Percentiles rank a stretch among this genome's conserved stretches.
phyloP scores from a whole-genome alignment of 2,329 filamentous ascomycete species.

The Colletotrichum limetticola region DNA sequence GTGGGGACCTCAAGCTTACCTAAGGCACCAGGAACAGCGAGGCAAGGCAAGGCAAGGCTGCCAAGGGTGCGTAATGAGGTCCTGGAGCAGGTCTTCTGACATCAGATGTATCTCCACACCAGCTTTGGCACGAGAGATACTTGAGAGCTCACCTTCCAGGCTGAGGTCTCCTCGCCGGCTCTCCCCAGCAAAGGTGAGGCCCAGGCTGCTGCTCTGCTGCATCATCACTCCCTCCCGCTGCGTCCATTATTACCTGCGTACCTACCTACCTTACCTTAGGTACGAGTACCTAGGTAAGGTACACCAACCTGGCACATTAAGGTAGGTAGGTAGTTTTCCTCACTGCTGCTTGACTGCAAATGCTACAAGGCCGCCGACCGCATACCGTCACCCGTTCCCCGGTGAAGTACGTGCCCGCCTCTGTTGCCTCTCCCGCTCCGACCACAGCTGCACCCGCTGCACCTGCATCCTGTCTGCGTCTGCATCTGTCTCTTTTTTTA shows the following conservation, averaged over 20 bases:
- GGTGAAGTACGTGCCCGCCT: constrained; percentile 10
- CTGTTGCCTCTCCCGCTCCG: constrained; percentile 11
- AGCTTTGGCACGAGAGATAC: not conserved
- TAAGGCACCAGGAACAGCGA: not conserved
- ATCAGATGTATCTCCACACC: not conserved
- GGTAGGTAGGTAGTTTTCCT: too few species aligned
- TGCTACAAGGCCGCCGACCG: not conserved
- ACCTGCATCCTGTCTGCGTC: not conserved
- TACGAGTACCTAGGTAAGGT: too few species aligned
- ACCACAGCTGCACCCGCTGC: not conserved
- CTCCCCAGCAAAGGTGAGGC: constrained; percentile 21
- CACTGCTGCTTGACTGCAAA: not conserved
- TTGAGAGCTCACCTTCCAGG: not conserved
- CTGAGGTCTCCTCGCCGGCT: not conserved
- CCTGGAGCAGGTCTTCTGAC: not conserved
- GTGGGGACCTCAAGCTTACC: not conserved
- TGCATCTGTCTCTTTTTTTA: not conserved
- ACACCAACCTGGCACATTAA: too few species aligned
- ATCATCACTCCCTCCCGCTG: constrained; percentile 25
- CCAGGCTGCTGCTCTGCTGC: constrained; percentile 31
- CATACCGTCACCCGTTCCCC: not conserved
- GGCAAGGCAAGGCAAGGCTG: constrained; percentile 18
- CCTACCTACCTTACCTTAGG: too few species aligned
- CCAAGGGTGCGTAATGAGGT: constrained; percentile 19
- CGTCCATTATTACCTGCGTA: too few species aligned